phyloP scores from a whole-genome alignment of 257 asterid species.

The Solanum ossicruentum region DNA sequence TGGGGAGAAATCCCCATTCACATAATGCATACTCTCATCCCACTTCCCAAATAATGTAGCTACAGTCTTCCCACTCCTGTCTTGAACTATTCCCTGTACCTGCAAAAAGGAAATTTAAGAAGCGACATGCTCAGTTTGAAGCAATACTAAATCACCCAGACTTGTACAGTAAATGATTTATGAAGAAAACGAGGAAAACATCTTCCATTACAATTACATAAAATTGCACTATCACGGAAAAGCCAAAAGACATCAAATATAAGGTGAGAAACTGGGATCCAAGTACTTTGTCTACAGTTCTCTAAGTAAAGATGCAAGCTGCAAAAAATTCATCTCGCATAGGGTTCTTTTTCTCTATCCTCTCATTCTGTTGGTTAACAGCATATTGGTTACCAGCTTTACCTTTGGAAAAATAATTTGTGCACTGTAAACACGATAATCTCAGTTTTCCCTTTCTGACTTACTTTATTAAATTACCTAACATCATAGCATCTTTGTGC shows the following conservation, averaged over 20 bases:
- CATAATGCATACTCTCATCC: conserved; percentile 90
- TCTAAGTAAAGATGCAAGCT: background rate
- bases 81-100: conserved; percentile 92
- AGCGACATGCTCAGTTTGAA: background rate
- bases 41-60: conserved; percentile 89
- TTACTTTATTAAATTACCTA: background rate
- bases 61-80: conserved; percentile 65
- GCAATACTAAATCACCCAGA: background rate
- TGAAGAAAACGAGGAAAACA: background rate
- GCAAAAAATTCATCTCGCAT: background rate
- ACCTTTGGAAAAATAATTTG: background rate
- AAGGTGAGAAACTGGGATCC: background rate
- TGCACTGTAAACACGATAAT: background rate
- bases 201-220: background rate
- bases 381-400: background rate
- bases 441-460: background rate
- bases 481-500: background rate
- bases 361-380: background rate
- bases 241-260: background rate
- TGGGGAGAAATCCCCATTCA: conserved; percentile 56
- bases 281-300: background rate
- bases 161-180: background rate
- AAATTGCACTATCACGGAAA: background rate
- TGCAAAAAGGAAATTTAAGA: conserved; percentile 14
- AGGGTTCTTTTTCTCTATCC: background rate